Percentiles rank a stretch among this genome's conserved stretches.
Evolutionary conservation across 345 rosid genomes (phyloP).

Genomic region (Murraya koenigii): DNA sequence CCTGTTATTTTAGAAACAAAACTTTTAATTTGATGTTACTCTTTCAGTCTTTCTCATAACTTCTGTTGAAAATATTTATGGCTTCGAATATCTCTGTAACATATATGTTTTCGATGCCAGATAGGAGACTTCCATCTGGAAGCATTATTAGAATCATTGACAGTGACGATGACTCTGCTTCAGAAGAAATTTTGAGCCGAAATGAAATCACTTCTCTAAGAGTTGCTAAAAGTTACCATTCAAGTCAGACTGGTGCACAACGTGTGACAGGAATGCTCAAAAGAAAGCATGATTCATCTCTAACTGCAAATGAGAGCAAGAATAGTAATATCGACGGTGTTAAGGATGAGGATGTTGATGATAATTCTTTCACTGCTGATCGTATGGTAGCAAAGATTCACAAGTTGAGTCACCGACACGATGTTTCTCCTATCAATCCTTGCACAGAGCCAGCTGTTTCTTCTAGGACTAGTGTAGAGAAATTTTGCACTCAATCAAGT

Average conservation of each 20-base stretch:
- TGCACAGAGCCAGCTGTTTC: not conserved
- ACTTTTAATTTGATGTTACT: not conserved
- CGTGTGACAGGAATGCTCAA: conserved; percentile 15
- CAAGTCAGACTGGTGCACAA: conserved; percentile 2
- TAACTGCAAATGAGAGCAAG: not conserved
- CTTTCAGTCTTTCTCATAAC: not conserved
- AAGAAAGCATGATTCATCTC: conserved; percentile 30
- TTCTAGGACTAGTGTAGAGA: conserved; percentile 9
- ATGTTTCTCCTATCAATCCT: not conserved
- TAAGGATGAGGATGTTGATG: not conserved
- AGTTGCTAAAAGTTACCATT: not conserved
- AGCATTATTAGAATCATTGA: conserved; percentile 30
- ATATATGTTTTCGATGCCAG: conserved; percentile 13
- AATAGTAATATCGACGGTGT: not conserved
- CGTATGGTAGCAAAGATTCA: conserved; percentile 12
- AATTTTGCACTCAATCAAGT: conserved; percentile 1
- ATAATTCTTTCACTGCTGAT: not conserved
- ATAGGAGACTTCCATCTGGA: conserved; percentile 5
- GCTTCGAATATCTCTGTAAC: not conserved
- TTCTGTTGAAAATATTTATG: not conserved
- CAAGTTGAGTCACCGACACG: conserved; percentile 12
- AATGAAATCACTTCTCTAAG: not conserved
- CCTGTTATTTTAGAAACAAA: not conserved
- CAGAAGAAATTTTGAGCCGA: not conserved
- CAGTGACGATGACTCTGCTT: conserved; percentile 28